Evolutionary conservation across 2,329 filamentous ascomycete genomes (phyloP).

Genomic region (Calonectria crousiana): DNA sequence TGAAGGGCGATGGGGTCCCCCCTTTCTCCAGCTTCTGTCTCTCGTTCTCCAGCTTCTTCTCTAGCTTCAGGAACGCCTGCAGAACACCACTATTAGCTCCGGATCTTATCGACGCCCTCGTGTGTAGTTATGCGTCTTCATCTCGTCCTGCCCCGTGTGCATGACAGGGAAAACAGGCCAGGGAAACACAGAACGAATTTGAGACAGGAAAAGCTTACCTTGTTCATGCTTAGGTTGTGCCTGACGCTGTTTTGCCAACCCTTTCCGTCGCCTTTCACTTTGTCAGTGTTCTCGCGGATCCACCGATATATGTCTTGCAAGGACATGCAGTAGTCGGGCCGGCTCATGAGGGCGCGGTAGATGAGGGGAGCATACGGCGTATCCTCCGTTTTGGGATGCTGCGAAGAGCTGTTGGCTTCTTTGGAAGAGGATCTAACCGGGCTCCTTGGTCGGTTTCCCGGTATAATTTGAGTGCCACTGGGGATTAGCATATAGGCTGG

Average conservation of each 20-base stretch:
- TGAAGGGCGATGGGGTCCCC: conserved; percentile 40
- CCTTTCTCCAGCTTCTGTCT: conserved; percentile 28
- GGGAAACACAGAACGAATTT: conserved; percentile 26
- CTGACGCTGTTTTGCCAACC: conserved; percentile 98
- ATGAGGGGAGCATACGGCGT: conserved; percentile 88
- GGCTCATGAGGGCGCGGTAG: conserved; percentile 78
- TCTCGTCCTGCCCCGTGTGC: conserved; percentile 21
- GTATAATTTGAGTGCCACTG: conserved; percentile 20
- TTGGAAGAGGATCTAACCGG: conserved; percentile 23
- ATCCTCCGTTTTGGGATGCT: conserved; percentile 51
- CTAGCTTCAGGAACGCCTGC: conserved; percentile 59
- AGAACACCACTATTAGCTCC: conserved; percentile 30
- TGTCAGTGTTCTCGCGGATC: conserved; percentile 86
- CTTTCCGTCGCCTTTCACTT: conserved; percentile 76
- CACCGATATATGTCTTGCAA: conserved; percentile 91
- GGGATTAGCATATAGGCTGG: conserved; percentile 29
- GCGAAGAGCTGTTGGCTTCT: conserved; percentile 16
- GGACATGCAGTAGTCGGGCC: conserved; percentile 76
- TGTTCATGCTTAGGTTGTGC: conserved; percentile 97
- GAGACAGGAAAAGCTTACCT: conserved; percentile 64
- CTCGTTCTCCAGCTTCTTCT: conserved; percentile 46
- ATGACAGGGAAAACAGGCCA: conserved; percentile 19
- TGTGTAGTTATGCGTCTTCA: neutral
- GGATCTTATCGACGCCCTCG: neutral
- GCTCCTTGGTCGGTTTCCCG: conserved; percentile 13